Base-by-base conservation (phyloP, 495 filamentous ascomycete genomes). In the Sporormia fimetaria region DNA sequence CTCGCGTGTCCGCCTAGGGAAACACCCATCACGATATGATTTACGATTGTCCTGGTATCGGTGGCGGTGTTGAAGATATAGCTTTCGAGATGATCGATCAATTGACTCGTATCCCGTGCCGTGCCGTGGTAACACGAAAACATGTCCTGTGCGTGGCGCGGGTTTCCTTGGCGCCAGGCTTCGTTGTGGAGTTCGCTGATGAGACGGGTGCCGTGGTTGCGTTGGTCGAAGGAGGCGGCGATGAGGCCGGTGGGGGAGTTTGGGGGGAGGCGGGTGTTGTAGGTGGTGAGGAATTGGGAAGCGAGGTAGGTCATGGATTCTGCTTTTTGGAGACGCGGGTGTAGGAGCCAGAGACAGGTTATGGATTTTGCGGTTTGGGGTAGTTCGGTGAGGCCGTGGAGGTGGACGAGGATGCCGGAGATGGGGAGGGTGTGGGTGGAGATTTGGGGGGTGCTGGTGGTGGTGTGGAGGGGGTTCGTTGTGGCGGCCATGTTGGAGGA, bases 1-100 rank as follows among this genome's bases (percentile, higher is more conserved):
- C 81, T 80, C 15, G 82, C 77, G 56, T 98, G 90, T 3, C 83
- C 90, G 6, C 90, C 90, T 0, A 96, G 67, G 4, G 81, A 87
- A 10, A 94, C 68, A 0, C 90, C 90, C 4, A 90, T 63, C 2
- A 80, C 78, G 12, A 94, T 50, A 52, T 95, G 73, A 21, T 77
- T 70, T 22, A 73, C 68, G 38, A 94, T 74, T n/a, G 42, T 56
- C 34, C 57, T 55, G 46, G 66, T 48, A 50, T 66, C 45, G 38
- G 64, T 51, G 48, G 65, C 45, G 38, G 74, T 63, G 10, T 23
- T n/a, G 40, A 87, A 87, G 10, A 87, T 65, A 50, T 83, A 92
- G 0, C 75, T 70, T n/a, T 77, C 74, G 2, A 94, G 63, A 35
- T 82, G 70, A 42, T 81, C 78, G 40, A 94, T 78, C 29, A 83